Percentiles rank a stretch among this genome's conserved stretches.
These are phyloP conservation scores for Colletotrichum sp. DNA, from an alignment of 2,329 filamentous ascomycete species.

Conservation along the genomic window DNA sequence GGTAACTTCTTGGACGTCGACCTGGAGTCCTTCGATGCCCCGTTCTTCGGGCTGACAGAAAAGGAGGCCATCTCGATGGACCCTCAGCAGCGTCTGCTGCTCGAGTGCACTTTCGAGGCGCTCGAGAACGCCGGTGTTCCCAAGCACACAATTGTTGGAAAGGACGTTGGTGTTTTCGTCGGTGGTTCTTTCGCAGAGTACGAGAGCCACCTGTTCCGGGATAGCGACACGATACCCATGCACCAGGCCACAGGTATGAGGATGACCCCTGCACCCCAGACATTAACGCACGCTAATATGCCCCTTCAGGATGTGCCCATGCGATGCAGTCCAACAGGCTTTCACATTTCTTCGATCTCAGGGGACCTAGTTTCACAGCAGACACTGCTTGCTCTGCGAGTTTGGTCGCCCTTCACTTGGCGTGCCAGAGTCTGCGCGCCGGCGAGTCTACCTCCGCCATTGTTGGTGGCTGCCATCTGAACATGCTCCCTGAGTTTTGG, in stretches of 20 bases:
- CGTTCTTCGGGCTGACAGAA: slow-evolving; percentile 57
- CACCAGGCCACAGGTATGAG: slow-evolving; percentile 54
- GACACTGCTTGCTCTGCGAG: slow-evolving; percentile 60
- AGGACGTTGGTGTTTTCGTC: slow-evolving; percentile 55
- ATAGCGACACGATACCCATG: slow-evolving; percentile 53
- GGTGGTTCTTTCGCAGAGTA: slow-evolving; percentile 55
- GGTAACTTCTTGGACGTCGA: slow-evolving; percentile 52
- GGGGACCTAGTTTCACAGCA: slow-evolving; percentile 56
- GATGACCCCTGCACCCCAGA: background rate
- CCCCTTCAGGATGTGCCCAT: slow-evolving; percentile 46
- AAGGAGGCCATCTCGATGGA: slow-evolving; percentile 59
- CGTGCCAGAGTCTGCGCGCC: slow-evolving; percentile 51
- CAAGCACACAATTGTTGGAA: slow-evolving; percentile 50
- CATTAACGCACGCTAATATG: slow-evolving; percentile 16
- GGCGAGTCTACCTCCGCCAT: slow-evolving; percentile 53
- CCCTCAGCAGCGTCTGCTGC: slow-evolving; percentile 56
- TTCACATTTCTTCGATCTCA: slow-evolving; percentile 60
- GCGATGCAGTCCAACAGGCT: slow-evolving; percentile 60
- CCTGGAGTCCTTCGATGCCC: slow-evolving; percentile 52
- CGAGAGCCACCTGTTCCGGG: slow-evolving; percentile 47
- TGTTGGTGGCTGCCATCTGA: slow-evolving; percentile 52
- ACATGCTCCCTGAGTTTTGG: slow-evolving; percentile 52
- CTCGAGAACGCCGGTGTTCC: slow-evolving; percentile 58
- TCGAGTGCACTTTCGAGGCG: slow-evolving; percentile 60
- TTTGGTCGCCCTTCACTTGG: slow-evolving; percentile 54